A percentile compares a stretch with the other conserved stretches of the same genome.
Conservation (phyloP, 2,329 filamentous ascomycete species). For the Teratosphaeria destructans region DNA sequence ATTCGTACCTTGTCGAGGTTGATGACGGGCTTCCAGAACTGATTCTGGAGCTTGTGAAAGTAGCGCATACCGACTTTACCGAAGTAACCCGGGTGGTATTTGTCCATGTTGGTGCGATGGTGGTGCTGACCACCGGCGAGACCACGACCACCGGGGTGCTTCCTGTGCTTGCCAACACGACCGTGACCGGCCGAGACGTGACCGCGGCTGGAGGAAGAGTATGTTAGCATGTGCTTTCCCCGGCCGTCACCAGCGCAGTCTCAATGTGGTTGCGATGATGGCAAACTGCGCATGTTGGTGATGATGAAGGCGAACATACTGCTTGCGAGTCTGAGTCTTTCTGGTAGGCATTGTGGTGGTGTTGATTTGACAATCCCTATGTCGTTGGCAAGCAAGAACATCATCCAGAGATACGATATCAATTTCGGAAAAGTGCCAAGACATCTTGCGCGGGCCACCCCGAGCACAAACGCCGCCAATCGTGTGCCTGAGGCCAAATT, state of each 20-base stretch:
- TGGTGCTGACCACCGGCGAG: slow-evolving; percentile 99
- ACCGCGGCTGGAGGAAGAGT: slow-evolving; percentile 57
- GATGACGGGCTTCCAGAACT: slow-evolving; percentile 97
- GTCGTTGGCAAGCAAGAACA: not conserved
- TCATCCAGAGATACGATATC: not conserved
- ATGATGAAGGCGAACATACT: slow-evolving; percentile 43
- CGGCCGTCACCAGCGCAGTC: not conserved
- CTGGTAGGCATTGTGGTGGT: slow-evolving; percentile 59
- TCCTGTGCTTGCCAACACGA: slow-evolving; percentile 98
- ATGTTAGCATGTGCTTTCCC: slow-evolving; percentile 9
- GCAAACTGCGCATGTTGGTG: not conserved
- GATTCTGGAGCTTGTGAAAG: slow-evolving; percentile 93
- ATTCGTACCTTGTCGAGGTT: slow-evolving; percentile 85
- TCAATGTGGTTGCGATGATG: not conserved
- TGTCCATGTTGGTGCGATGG: slow-evolving; percentile 85
- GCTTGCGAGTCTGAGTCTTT: slow-evolving; percentile 67
- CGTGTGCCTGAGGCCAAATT: too few species aligned
- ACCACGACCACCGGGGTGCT: slow-evolving; percentile 68
- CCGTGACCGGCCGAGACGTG: slow-evolving; percentile 98
- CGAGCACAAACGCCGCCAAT: too few species aligned
- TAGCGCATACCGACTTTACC: slow-evolving; percentile 57
- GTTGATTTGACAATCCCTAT: slow-evolving; percentile 4
- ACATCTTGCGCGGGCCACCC: too few species aligned
- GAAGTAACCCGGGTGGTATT: slow-evolving; percentile 99
- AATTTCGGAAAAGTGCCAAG: not conserved